Evolutionary conservation across 2,329 filamentous ascomycete species (phyloP), one percentile per base, ranked within the genome.

Genomic region (Stromatinia cepivora): DNA sequence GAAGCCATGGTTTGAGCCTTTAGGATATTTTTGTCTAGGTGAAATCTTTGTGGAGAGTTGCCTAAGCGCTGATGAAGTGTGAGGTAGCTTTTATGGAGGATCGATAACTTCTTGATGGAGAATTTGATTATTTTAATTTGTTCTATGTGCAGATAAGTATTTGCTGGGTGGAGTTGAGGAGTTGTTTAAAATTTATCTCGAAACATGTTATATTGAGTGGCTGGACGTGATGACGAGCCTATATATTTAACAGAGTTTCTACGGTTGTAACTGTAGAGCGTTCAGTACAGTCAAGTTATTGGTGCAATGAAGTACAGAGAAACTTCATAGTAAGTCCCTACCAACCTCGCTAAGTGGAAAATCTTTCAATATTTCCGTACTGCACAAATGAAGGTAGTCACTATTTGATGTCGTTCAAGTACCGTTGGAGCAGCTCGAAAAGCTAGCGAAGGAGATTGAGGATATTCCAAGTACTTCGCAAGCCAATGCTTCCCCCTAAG

Each of bases 361-460:
- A 8, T n/a, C 0, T 25, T 25, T 0, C 0, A n/a, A 46, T 31
- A 6, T 25, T 22, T 9, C 11, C 3, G 17, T n/a, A 46, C 28
- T 22, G 39, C 7, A 28, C 0, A 9, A 0, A 15, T 31, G 4
- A 10, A 28, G 39, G 2, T 1, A 7, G 0, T 15, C 5, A 17
- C 15, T 8, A 13, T 15, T 17, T 6, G 39, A 13, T 28, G 1
- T 31, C 13, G 15, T 25, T 53, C 15, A 17, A 53, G 50, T 25
- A 25, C 25, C 4, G 11, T 7, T 28, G 8, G 5, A 28, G 11
- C 7, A 4, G 11, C 10, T 28, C 1, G n/a, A 17, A 28, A 53
- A 5, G n/a, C n/a, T 15, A 2, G 15, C 5, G 3, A 15, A 25
- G 11, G 50, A 31, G 5, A 42, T 17, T 17, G 15, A 17, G 13